These are phyloP conservation scores for Xylaria venustula DNA, from an alignment of 495 filamentous ascomycete species.

Conservation along the genomic window DNA sequence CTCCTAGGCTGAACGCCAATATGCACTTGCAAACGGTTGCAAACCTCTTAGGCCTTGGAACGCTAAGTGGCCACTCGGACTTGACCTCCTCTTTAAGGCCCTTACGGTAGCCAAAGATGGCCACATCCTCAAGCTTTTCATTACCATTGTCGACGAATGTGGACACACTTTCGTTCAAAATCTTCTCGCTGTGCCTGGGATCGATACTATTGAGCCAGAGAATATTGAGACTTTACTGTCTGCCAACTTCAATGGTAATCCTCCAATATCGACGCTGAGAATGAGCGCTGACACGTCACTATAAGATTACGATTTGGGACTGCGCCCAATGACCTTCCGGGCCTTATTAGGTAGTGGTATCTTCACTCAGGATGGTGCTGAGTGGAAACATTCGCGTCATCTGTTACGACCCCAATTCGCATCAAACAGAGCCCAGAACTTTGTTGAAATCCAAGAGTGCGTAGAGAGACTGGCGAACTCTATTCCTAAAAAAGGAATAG, in stretches of 20 bases:
- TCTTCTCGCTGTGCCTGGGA: constrained; percentile 13
- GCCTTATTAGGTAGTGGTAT: too few species aligned
- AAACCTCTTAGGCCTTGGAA: too few species aligned
- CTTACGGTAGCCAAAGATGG: constrained; percentile 5
- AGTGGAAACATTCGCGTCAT: too few species aligned
- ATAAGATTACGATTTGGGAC: too few species aligned
- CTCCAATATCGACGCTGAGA: neutral
- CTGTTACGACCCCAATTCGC: too few species aligned
- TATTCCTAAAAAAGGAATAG: constrained; percentile 21
- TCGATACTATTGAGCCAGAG: constrained; percentile 44
- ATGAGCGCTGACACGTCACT: too few species aligned
- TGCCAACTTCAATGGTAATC: constrained; percentile 41
- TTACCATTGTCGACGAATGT: constrained; percentile 22
- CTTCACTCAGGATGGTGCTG: too few species aligned
- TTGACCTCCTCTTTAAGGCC: constrained; percentile 6
- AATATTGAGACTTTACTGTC: constrained; percentile 40
- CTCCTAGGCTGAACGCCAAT: too few species aligned
- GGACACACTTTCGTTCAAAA: constrained; percentile 12
- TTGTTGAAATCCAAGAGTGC: neutral
- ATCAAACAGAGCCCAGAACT: neutral
- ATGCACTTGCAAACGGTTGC: neutral
- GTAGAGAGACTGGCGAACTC: constrained; percentile 2
- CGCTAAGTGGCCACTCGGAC: neutral
- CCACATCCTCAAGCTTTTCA: constrained; percentile 20
- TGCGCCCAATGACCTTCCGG: too few species aligned